Base-by-base conservation (phyloP, 148 eudicot species). In the Camellia japonica region DNA sequence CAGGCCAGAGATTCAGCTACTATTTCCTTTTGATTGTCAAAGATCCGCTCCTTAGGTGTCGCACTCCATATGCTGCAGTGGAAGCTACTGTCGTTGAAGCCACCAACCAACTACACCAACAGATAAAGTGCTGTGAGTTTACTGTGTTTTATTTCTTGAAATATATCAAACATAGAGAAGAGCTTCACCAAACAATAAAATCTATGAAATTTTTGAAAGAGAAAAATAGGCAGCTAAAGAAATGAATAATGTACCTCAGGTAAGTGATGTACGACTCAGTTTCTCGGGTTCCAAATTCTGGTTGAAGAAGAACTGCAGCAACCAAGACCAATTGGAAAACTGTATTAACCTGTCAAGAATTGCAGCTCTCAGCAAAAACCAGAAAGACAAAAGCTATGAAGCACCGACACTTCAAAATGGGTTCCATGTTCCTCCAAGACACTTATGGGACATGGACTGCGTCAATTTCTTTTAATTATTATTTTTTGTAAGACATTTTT, bases 221-320 rank as follows among this genome's bases (percentile, higher is more conserved):
- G 18, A 63, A 60, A 38, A 20, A 38, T 0, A 65, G 6, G 47
- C 42, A 15, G 71, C 68, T 43, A 75, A 62, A 68, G 16, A 6
- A 11, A 43, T 3, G 42, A 66, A 79, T 41, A 19, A 81, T 70
- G 20, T 85, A 96, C 99, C 99, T 92, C 85, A 96, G 78, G 83
- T 87, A 94, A 77, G 85, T 89, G 80, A 96, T 86, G 87, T 94
- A 96, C 41, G 85, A 20, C 75, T 83, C 89, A 54, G 97, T 91
- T 76, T 90, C 98, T 46, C 80, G 79, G 46, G 87, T 92, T 60
- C 98, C 97, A 55, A 94, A 80, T n/a, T 90, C 95, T 30, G 99
- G 99, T 80, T 96, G 99, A 77, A 96, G 94, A 59, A 96, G 97
- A 72, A 97, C 99, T 61, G 85, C 94, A 68, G 98, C 92, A 23